Evolutionary conservation across 306 rosid species (phyloP).

Genomic region (Cucumis melo): DNA sequence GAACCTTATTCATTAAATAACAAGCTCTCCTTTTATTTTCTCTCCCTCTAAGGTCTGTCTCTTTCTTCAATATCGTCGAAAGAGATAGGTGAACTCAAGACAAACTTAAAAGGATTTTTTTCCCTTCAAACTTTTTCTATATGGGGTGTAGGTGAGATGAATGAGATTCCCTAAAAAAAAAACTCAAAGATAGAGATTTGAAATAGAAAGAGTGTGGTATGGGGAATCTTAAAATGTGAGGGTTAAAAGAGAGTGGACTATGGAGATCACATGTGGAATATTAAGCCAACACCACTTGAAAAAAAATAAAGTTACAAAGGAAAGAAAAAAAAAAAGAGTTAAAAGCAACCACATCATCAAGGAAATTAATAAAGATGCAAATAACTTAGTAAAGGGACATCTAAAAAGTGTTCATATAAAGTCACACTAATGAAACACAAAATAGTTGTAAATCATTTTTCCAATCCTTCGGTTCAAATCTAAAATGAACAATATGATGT

Average conservation of each 20-base stretch:
- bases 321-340: background rate
- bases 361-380: background rate
- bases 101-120: background rate
- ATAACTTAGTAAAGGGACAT: background rate
- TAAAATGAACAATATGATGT: background rate
- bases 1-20: constrained; percentile 1
- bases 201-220: background rate
- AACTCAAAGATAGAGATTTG: background rate
- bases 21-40: background rate
- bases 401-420: background rate
- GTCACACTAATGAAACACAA: background rate
- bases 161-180: background rate
- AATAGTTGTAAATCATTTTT: background rate
- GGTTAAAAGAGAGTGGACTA: background rate
- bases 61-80: background rate
- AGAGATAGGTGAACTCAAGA: background rate
- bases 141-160: constrained; percentile 4
- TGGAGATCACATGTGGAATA: constrained; percentile 9
- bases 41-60: background rate
- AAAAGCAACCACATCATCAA: background rate
- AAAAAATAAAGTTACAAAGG: background rate
- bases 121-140: background rate
- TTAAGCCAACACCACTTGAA: background rate
- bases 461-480: background rate
- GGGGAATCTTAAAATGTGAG: background rate